Conservation (phyloP, 345 rosid genomes). For the Alliaria petiolata region DNA sequence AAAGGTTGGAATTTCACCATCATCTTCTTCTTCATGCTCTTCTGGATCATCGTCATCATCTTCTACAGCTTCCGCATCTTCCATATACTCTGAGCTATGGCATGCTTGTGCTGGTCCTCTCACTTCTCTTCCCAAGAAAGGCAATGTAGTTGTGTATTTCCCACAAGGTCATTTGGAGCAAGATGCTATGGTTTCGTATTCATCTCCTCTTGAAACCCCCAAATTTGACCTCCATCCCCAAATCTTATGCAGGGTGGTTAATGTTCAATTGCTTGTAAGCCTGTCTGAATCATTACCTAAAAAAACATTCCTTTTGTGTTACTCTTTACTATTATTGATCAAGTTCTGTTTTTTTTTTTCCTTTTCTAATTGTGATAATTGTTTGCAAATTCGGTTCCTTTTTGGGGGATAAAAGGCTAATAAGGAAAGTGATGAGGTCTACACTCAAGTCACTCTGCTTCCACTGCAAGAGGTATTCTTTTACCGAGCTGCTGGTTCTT, state of each 20-base stretch:
- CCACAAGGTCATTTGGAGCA: conserved; percentile 92
- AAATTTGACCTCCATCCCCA: conserved; percentile 63
- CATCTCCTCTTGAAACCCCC: conserved; percentile 47
- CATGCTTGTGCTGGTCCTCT: conserved; percentile 95
- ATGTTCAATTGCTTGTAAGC: conserved; percentile 69
- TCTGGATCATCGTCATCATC: conserved; percentile 57
- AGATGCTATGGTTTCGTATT: conserved; percentile 34
- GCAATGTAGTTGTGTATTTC: conserved; percentile 73
- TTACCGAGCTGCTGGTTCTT: background rate
- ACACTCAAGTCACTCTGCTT: conserved; percentile 67
- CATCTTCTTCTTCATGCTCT: conserved; percentile 55
- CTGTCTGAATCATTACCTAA: conserved; percentile 11
- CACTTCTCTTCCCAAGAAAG: conserved; percentile 71
- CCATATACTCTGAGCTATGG: conserved; percentile 82
- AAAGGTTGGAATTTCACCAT: conserved; percentile 35
- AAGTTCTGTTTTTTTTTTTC: conserved; percentile 1
- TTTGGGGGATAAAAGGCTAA: conserved; percentile 52
- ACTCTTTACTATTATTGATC: conserved; percentile 16
- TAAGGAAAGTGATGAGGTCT: conserved; percentile 86
- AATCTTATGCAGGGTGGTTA: conserved; percentile 66
- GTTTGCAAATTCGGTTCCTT: conserved; percentile 8
- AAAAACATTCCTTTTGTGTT: background rate
- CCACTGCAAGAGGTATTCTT: conserved; percentile 69
- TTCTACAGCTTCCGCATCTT: conserved; percentile 44
- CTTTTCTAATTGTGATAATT: conserved; percentile 16